phyloP scores from a whole-genome alignment of 2,329 filamentous ascomycete species.

The Laburnicola sp. region DNA sequence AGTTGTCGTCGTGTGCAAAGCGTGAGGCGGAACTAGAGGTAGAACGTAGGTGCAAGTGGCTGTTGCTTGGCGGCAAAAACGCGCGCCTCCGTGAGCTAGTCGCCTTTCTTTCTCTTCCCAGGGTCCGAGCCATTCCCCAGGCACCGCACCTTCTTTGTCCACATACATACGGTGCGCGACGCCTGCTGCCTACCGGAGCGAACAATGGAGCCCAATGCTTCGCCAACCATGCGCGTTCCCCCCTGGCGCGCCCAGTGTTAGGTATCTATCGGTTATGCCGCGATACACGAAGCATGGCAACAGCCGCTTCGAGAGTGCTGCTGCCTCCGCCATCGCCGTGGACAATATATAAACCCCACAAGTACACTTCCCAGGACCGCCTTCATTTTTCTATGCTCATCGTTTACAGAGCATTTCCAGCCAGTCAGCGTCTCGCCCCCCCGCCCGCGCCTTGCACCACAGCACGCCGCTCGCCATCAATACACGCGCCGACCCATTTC shows the following conservation, averaged over 20 bases:
- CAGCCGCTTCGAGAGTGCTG: background rate
- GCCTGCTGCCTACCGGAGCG: slow-evolving; percentile 37
- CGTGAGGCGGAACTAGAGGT: too few species aligned
- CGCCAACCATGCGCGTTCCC: slow-evolving; percentile 33
- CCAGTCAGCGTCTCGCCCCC: background rate
- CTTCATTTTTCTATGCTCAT: background rate
- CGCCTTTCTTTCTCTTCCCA: background rate
- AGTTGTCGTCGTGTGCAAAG: background rate
- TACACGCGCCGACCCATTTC: background rate
- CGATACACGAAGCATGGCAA: slow-evolving; percentile 9
- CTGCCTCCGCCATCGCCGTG: background rate
- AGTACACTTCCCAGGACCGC: background rate
- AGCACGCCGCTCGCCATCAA: background rate
- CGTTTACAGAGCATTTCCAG: background rate
- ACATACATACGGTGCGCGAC: slow-evolving; percentile 12
- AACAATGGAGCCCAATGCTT: slow-evolving; percentile 44
- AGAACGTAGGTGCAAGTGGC: too few species aligned
- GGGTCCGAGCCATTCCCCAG: slow-evolving; percentile 18
- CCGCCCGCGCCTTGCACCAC: background rate
- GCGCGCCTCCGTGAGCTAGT: slow-evolving; percentile 8
- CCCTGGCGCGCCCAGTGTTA: slow-evolving; percentile 27
- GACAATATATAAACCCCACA: background rate
- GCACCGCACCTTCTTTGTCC: slow-evolving; percentile 21
- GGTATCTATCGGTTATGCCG: background rate
- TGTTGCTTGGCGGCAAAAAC: too few species aligned